Conservation (phyloP, 2,329 filamentous ascomycete species). For the Aureobasidium sp. region DNA sequence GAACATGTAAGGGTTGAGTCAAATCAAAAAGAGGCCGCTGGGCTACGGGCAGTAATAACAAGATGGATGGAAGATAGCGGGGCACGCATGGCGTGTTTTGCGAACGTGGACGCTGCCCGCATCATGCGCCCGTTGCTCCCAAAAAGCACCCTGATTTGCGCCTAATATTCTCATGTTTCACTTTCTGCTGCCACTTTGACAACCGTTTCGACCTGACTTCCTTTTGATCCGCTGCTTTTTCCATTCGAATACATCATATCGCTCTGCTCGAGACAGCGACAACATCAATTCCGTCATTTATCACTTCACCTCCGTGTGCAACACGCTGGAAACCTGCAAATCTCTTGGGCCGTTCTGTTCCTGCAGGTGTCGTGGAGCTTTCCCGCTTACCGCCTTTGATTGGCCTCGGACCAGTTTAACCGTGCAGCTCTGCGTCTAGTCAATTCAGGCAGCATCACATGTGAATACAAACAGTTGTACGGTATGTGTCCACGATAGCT, state of each 20-base stretch:
- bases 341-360: background rate
- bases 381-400: background rate
- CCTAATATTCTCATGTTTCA: background rate
- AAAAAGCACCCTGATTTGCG: background rate
- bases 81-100: background rate
- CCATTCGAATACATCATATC: background rate
- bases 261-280: background rate
- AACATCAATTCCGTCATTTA: background rate
- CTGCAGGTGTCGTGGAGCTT: background rate
- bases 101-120: background rate
- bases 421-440: background rate
- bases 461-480: background rate
- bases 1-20: background rate
- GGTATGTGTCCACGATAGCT: background rate
- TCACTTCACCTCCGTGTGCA: background rate
- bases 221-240: background rate
- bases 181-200: background rate
- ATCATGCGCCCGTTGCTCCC: background rate
- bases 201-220: background rate
- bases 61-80: background rate
- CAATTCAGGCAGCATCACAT: slow-evolving; percentile 1
- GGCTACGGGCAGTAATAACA: background rate
- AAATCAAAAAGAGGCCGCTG: background rate
- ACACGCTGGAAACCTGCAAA: too few species aligned
- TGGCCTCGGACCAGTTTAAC: background rate